Evolutionary conservation across 1,284 basidiomycete genomes (phyloP).

Genomic region (Ganoderma resinaceum): DNA sequence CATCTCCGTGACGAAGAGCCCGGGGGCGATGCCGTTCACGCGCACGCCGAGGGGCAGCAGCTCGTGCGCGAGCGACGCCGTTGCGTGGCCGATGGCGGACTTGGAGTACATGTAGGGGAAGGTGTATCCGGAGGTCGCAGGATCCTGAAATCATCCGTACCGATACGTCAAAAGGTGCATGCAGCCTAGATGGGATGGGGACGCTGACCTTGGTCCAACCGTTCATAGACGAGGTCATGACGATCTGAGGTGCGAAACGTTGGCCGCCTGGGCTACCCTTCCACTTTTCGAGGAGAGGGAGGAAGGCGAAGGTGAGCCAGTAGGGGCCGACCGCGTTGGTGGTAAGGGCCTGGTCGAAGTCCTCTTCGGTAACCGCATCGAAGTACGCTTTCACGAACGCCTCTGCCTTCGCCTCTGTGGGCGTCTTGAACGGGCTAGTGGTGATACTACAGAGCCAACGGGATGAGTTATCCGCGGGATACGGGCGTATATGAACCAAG

Average conservation of each 20-base stretch:
- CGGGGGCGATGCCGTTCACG: slow-evolving; percentile 63
- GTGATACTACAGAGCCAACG: not conserved
- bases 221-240: slow-evolving; percentile 62
- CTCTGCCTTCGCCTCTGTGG: slow-evolving; percentile 43
- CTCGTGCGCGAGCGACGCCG: slow-evolving; percentile 56
- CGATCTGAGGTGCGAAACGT: slow-evolving; percentile 53
- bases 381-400: slow-evolving; percentile 49
- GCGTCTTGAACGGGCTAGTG: slow-evolving; percentile 43
- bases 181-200: not conserved
- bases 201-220: slow-evolving; percentile 55
- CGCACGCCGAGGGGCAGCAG: slow-evolving; percentile 58
- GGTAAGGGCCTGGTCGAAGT: slow-evolving; percentile 46
- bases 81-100: slow-evolving; percentile 57
- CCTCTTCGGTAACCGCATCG: slow-evolving; percentile 46
- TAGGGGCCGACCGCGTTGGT: slow-evolving; percentile 57
- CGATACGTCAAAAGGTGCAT: not conserved
- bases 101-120: slow-evolving; percentile 60
- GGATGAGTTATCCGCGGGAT: not conserved
- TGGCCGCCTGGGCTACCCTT: slow-evolving; percentile 36
- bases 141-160: slow-evolving; percentile 45
- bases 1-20: slow-evolving; percentile 46
- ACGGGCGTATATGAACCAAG: not conserved
- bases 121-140: slow-evolving; percentile 46
- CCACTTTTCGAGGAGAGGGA: slow-evolving; percentile 58
- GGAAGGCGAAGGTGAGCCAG: slow-evolving; percentile 59